These are phyloP conservation scores for Aspergillus sp. DNA, from an alignment of 2,329 filamentous ascomycete species.

Conservation along the genomic window DNA sequence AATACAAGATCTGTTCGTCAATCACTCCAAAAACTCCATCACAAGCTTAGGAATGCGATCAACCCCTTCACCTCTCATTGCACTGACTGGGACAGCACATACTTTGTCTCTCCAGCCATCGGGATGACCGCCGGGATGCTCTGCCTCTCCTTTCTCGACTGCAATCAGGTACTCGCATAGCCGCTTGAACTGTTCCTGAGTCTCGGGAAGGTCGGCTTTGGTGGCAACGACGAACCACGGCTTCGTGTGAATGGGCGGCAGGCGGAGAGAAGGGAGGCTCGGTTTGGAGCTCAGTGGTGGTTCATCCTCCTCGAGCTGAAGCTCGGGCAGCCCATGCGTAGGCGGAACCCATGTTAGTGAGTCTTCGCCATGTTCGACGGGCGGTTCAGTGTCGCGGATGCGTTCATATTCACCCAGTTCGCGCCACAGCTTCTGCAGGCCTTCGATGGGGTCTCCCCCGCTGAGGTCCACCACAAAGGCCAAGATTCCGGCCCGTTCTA, in stretches of 20 bases:
- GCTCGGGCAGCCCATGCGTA: constrained; percentile 20
- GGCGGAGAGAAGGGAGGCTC: constrained; percentile 46
- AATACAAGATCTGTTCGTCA: neutral
- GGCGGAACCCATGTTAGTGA: constrained; percentile 52
- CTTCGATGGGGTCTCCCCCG: constrained; percentile 72
- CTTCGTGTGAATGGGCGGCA: constrained; percentile 81
- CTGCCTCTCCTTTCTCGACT: constrained; percentile 59
- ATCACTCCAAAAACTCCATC: constrained; percentile 40
- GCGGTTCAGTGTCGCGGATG: constrained; percentile 69
- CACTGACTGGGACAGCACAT: constrained; percentile 78
- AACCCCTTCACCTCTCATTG: constrained; percentile 81
- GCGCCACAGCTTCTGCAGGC: constrained; percentile 79
- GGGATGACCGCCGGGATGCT: constrained; percentile 72
- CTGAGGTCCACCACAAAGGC: constrained; percentile 89
- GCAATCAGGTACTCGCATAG: constrained; percentile 69
- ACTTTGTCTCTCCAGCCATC: constrained; percentile 59
- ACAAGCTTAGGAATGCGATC: constrained; percentile 49
- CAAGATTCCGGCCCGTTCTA: constrained; percentile 88
- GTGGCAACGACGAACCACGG: constrained; percentile 96
- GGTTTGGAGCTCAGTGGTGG: neutral
- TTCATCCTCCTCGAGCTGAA: constrained; percentile 13
- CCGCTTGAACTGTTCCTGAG: constrained; percentile 70
- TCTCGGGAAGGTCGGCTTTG: constrained; percentile 79
- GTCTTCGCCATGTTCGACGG: constrained; percentile 62
- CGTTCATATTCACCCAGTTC: constrained; percentile 89